Evolutionary conservation across 768 basidiomycete genomes (phyloP).

Genomic region (Rhodotorula taiwanensis): DNA sequence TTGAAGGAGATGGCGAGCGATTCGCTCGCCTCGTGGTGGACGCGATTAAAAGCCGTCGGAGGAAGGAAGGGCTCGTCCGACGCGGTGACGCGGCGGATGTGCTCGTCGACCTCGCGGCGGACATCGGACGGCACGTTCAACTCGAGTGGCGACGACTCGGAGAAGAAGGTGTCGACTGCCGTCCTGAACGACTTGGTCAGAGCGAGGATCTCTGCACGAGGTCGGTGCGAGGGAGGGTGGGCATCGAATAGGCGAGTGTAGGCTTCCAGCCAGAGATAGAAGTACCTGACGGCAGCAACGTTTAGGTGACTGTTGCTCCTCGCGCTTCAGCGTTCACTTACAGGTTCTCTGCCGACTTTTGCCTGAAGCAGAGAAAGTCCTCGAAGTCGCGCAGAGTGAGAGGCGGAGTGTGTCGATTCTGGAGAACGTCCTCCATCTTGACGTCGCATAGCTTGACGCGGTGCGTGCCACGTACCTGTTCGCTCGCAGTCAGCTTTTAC

Average conservation of each 20-base stretch:
- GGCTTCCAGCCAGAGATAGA: constrained; percentile 22
- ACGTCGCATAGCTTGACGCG: constrained; percentile 28
- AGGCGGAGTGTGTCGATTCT: constrained; percentile 20
- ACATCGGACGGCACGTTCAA: constrained; percentile 34
- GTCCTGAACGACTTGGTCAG: constrained; percentile 25
- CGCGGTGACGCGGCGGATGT: constrained; percentile 1
- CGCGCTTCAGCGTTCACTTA: not conserved
- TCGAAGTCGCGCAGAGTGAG: constrained; percentile 30
- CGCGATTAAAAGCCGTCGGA: constrained; percentile 22
- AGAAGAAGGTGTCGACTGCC: constrained; percentile 27
- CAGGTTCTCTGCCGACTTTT: constrained; percentile 30
- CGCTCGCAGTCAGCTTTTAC: not conserved
- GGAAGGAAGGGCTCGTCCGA: constrained; percentile 23
- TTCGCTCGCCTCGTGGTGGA: constrained; percentile 19
- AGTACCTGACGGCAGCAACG: not conserved
- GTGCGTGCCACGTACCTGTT: constrained; percentile 14
- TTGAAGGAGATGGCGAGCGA: constrained; percentile 28
- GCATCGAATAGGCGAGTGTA: constrained; percentile 18
- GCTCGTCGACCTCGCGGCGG: constrained; percentile 23
- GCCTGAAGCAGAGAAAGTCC: constrained; percentile 27
- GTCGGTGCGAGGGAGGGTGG: not conserved
- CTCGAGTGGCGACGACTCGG: constrained; percentile 21
- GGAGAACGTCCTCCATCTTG: constrained; percentile 22
- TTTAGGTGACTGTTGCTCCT: too few species aligned
- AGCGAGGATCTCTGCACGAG: constrained; percentile 11